Base-by-base conservation (phyloP, 2,329 filamentous ascomycete genomes). In the Atkinsonella texensis region DNA sequence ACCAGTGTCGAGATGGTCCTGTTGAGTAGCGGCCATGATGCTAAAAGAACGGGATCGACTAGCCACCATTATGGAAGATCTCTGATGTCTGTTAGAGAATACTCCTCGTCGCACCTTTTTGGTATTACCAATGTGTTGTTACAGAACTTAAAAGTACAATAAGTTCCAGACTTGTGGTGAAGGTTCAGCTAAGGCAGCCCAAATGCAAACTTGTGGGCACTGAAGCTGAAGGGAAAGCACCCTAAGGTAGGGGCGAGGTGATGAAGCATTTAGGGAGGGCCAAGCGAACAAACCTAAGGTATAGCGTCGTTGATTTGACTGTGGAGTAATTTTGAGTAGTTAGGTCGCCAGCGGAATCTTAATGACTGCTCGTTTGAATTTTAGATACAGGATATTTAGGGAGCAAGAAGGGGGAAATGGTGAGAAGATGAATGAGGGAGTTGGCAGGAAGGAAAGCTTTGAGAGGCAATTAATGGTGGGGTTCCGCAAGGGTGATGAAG, bases 1-100 rank as follows among this genome's bases (percentile, higher is more conserved):
- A 69, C 87, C 84, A 66, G 86, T 82, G 67, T 81, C 80, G 68
- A 95, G 83, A 73, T 95, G 89, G 70, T 94, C 87, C 68, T 93
- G 80, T 69, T 89, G 85, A 66, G 83, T 85, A 53, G 74, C 72
- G 61, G 74, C 72, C 73, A 80, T 78, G 65, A 65, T 68, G 67
- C 67, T 69, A 55, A 66, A 61, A 52, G 62, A 58, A 49, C 62
- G 64, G 49, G 63, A 62, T 54, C 63, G 65, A 54, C 57, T 58
- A 55, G 63, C 60, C 57, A 65, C 54, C 65, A 70, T 69, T 56
- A 54, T 64, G 56, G 53, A 44, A 46, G 43, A 48, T n/a, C 13
- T 38, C 10, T n/a, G 33, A 53, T 44, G 38, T 53, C 49, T 45
- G 53, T 48, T 31, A 43, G 35, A 38, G 35, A 15, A 38, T 6